phyloP scores from a whole-genome alignment of 805 yeast species.

The Naumovozyma dairenensis region DNA sequence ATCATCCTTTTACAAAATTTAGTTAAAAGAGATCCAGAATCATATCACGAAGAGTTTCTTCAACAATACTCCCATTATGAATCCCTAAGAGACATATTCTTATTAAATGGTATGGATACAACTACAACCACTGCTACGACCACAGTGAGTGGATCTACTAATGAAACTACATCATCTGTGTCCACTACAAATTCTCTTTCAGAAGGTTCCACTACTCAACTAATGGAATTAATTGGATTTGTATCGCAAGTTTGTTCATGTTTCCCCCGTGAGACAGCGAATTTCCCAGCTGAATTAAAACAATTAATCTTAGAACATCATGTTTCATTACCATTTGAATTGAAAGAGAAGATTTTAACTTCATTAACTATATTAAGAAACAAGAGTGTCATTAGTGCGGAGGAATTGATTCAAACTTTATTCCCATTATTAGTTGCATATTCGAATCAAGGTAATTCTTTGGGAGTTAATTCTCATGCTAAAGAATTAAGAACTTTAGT shows the following conservation, averaged over 20 bases:
- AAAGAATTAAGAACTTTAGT: constrained; percentile 76
- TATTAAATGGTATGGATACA: constrained; percentile 39
- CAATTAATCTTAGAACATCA: constrained; percentile 64
- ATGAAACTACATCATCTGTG: constrained; percentile 15
- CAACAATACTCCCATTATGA: constrained; percentile 91
- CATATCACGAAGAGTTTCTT: constrained; percentile 86
- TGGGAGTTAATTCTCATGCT: constrained; percentile 50
- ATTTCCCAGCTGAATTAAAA: constrained; percentile 74
- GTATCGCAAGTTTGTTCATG: constrained; percentile 86
- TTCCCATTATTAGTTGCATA: constrained; percentile 76
- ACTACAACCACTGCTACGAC: constrained; percentile 31
- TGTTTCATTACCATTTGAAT: constrained; percentile 68
- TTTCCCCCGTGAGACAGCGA: constrained; percentile 78
- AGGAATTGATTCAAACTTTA: constrained; percentile 69
- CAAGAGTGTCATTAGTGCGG: constrained; percentile 70
- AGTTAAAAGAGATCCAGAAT: constrained; percentile 87
- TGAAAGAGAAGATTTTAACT: constrained; percentile 85
- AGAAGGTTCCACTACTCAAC: constrained; percentile 34
- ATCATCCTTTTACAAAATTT: constrained; percentile 85
- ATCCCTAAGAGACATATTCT: constrained; percentile 77
- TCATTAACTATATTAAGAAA: constrained; percentile 85
- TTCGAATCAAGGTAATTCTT: constrained; percentile 37
- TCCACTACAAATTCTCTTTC: constrained; percentile 21
- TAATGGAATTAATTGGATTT: constrained; percentile 79
- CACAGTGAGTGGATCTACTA: constrained; percentile 29